phyloP scores from a whole-genome alignment of 208 protist genomes.

The Novymonas esmeraldas region DNA sequence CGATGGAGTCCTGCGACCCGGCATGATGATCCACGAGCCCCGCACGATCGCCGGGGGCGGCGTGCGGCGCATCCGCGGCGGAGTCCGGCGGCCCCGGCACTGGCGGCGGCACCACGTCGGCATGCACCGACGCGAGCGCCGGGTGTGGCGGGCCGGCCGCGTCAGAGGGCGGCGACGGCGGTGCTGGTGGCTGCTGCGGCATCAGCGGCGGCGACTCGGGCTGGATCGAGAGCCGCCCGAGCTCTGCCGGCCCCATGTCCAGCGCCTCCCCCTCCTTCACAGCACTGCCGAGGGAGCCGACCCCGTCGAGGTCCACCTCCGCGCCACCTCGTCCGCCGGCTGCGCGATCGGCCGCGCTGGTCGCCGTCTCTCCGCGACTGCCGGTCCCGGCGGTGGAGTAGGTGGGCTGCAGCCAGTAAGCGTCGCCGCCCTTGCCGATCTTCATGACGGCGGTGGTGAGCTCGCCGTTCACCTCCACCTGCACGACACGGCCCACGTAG shows the following conservation, averaged over 20 bases:
- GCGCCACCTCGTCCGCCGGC: background rate
- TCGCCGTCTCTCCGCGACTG: background rate
- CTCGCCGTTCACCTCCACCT: conserved; percentile 95
- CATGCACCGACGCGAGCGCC: background rate
- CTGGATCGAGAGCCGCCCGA: conserved; percentile 13
- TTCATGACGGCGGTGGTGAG: conserved; percentile 94
- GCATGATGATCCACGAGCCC: background rate
- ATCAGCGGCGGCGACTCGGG: conserved; percentile 5
- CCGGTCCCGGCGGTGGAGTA: conserved; percentile 24
- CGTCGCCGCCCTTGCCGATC: conserved; percentile 93
- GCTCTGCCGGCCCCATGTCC: conserved; percentile 3
- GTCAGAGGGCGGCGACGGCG: background rate
- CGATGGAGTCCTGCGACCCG: conserved; percentile 3
- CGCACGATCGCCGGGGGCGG: background rate
- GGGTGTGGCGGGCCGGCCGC: background rate
- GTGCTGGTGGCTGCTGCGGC: too few species aligned
- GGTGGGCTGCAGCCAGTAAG: conserved; percentile 91
- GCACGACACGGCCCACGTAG: conserved; percentile 90
- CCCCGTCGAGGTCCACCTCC: background rate
- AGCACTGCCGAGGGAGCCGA: background rate
- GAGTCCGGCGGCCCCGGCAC: background rate
- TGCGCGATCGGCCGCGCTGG: background rate
- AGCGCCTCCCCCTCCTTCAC: conserved; percentile 1
- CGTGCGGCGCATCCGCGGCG: background rate
- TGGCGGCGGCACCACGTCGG: background rate